Evolutionary conservation across 2,329 filamentous ascomycete genomes (phyloP).

Genomic region (Aspergillus sojae): DNA sequence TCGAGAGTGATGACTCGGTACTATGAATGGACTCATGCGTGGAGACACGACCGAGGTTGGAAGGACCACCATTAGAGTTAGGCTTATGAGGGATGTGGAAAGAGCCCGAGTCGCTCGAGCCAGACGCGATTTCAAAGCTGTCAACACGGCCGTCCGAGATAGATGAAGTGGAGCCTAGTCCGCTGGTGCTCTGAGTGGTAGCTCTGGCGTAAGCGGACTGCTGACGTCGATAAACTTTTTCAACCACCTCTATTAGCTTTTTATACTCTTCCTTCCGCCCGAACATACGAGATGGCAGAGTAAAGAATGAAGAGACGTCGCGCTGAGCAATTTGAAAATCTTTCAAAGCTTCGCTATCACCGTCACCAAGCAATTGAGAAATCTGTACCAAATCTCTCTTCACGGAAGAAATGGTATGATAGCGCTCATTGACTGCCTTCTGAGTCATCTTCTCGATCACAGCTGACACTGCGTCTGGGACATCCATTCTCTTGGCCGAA

Average conservation of each 20-base stretch:
- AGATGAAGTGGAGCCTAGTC: constrained; percentile 57
- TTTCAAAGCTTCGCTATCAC: constrained; percentile 70
- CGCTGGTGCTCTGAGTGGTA: constrained; percentile 38
- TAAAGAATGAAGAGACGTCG: constrained; percentile 91
- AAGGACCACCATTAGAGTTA: constrained; percentile 38
- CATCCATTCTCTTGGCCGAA: constrained; percentile 75
- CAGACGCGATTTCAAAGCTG: constrained; percentile 52
- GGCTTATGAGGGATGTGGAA: constrained; percentile 42
- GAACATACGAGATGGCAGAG: constrained; percentile 78
- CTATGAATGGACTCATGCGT: constrained; percentile 40
- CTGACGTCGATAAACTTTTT: constrained; percentile 72
- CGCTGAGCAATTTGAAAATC: constrained; percentile 77
- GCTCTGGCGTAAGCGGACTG: constrained; percentile 38
- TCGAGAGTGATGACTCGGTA: constrained; percentile 38
- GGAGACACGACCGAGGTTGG: constrained; percentile 31
- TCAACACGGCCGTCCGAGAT: constrained; percentile 55
- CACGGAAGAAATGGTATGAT: constrained; percentile 84
- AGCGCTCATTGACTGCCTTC: constrained; percentile 83
- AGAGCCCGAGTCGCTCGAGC: constrained; percentile 58
- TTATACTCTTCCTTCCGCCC: constrained; percentile 74
- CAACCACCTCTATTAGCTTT: constrained; percentile 72
- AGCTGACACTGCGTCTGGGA: constrained; percentile 78
- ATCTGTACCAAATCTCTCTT: constrained; percentile 78
- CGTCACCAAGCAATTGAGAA: constrained; percentile 72
- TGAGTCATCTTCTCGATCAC: constrained; percentile 92